Evolutionary conservation across 140 eudicot species (phyloP), one percentile per base, ranked within the genome.

Genomic region (Cichorium intybus): DNA sequence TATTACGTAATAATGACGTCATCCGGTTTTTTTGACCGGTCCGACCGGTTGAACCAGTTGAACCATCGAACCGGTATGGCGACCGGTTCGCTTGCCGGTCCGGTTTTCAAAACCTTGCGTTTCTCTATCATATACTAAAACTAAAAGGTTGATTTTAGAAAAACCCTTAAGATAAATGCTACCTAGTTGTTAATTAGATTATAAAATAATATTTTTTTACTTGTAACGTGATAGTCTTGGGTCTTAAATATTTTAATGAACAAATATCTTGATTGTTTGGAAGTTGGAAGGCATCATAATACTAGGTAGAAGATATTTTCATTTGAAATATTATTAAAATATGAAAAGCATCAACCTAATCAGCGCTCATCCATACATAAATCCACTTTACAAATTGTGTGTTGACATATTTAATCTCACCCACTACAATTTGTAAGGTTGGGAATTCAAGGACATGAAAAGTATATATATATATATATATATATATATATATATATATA

Each of bases 391-490:
- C 24, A 48, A 47, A 59, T 60, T 69, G 51, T 67, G 66, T 55
- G 60, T 73, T 73, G 78, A 63, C 78, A 21, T 55, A 60, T 49
- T 50, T 41, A 60, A 60, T 68, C 70, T 68, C 75, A 75, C 51
- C 80, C 80, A 68, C 80, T 68, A 75, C 69, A 75, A 21, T 75
- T 56, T 75, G 46, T 68, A 60, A 68, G 80, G 80, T 28, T 22
- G 33, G 27, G 24, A 75, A 58, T 37, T 51, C 39, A 57, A 66
- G 43, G 52, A 45, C 70, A 58, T 37, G 37, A 24, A 15, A 69
- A 34, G 37, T 37, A 56, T n/a, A 1, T 22, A 20, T 53, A 52
- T 51, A 33, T 34, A 22, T 35, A n/a, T n/a, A n/a, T n/a, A n/a
- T n/a, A n/a, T n/a, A n/a, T n/a, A n/a, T n/a, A n/a, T n/a, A n/a